Conservation (phyloP, 345 rosid species). For the Durio zibethinus region DNA sequence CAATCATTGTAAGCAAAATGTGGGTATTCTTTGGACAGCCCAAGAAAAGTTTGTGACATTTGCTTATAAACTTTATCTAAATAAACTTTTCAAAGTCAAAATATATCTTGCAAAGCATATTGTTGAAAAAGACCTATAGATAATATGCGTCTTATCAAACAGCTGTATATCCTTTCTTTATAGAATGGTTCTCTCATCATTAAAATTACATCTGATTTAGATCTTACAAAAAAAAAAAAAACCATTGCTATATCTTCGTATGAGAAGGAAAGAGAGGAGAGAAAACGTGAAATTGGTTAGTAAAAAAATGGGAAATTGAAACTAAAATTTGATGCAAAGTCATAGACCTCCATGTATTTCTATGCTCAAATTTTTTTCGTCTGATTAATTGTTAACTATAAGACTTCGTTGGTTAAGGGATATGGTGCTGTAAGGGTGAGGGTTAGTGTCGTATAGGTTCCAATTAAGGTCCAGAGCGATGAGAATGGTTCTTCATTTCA, state of each 20-base stretch:
- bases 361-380: background rate
- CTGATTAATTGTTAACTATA: too few relatives aligned
- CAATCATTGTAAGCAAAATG: background rate
- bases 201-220: too few relatives aligned
- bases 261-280: background rate
- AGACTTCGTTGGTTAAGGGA: too few relatives aligned
- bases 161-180: constrained; percentile 8
- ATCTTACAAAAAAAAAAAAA: background rate
- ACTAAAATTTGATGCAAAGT: background rate
- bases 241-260: background rate
- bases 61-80: background rate
- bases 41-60: background rate
- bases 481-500: too few relatives aligned
- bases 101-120: background rate
- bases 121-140: background rate
- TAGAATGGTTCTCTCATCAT: too few relatives aligned
- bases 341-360: too few relatives aligned
- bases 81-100: too few relatives aligned
- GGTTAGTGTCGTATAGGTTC: too few relatives aligned
- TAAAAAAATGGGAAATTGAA: background rate
- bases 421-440: too few relatives aligned
- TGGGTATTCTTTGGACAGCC: background rate
- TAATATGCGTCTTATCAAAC: constrained; percentile 8
- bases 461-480: too few relatives aligned
- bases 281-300: background rate